phyloP scores from a whole-genome alignment of 2,329 filamentous ascomycete species.

The Colletotrichum cereale region DNA sequence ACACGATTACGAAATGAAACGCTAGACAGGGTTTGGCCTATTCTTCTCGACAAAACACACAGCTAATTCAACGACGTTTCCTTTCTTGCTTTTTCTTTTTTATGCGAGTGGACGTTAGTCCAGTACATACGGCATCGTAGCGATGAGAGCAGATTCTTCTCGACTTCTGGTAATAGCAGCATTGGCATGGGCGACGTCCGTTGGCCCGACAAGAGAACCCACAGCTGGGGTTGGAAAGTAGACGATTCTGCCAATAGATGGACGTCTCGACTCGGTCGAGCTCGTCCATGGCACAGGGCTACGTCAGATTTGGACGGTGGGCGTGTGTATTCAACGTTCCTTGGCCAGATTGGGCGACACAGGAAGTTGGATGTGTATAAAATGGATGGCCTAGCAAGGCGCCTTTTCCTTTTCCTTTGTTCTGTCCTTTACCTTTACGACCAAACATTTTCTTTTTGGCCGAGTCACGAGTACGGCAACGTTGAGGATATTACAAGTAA shows the following conservation, averaged over 20 bases:
- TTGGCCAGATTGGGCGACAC: constrained; percentile 25
- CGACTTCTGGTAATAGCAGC: constrained; percentile 42
- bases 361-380: constrained; percentile 40
- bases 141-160: constrained; percentile 32
- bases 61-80: constrained; percentile 42
- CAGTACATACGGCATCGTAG: constrained; percentile 40
- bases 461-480: constrained; percentile 22
- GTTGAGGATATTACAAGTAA: constrained; percentile 34
- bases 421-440: constrained; percentile 37
- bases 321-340: constrained; percentile 10
- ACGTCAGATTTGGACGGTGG: constrained; percentile 5
- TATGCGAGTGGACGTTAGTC: constrained; percentile 37
- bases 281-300: background rate
- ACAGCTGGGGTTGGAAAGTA: constrained; percentile 31
- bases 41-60: constrained; percentile 39
- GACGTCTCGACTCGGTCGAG: constrained; percentile 15
- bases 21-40: constrained; percentile 36
- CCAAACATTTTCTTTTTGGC: constrained; percentile 23
- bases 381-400: constrained; percentile 27
- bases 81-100: constrained; percentile 5
- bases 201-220: constrained; percentile 6
- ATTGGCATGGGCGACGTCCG: constrained; percentile 30
- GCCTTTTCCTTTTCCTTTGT: constrained; percentile 39
- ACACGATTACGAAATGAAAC: constrained; percentile 41
- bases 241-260: constrained; percentile 1